phyloP scores from a whole-genome alignment of 306 rosid species.

The Benincasa hispida region DNA sequence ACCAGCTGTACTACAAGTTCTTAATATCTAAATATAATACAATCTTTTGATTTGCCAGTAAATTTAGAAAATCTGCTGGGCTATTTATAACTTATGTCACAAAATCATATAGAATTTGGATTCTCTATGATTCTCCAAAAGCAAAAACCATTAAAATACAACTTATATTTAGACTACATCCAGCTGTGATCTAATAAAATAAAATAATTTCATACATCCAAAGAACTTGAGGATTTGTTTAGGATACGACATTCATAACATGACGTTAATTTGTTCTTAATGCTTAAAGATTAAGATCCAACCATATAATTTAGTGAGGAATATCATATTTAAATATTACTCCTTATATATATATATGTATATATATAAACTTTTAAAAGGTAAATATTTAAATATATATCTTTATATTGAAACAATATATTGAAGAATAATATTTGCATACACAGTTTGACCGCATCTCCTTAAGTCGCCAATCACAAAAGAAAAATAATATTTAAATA shows the following conservation, averaged over 20 bases:
- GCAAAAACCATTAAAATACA: background rate
- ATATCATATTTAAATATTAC: background rate
- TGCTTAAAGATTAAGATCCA: background rate
- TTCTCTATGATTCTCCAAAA: background rate
- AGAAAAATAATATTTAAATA: too few relatives aligned
- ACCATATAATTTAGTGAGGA: background rate
- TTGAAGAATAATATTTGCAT: too few relatives aligned
- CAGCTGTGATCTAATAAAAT: background rate
- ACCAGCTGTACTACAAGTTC: background rate
- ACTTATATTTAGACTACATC: background rate
- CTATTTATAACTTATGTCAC: background rate
- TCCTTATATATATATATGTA: background rate
- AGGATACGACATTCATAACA: background rate
- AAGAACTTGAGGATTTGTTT: background rate
- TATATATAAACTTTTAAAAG: too few relatives aligned
- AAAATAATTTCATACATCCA: background rate
- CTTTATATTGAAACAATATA: too few relatives aligned
- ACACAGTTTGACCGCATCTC: too few relatives aligned
- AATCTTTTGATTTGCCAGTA: constrained; percentile 3
- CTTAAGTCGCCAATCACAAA: too few relatives aligned
- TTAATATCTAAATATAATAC: background rate
- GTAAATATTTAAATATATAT: too few relatives aligned
- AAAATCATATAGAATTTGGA: background rate
- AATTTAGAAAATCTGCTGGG: background rate
- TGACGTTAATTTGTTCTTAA: background rate